Conservation (phyloP, 208 protist genomes). For the Leishmania tarentolae region DNA sequence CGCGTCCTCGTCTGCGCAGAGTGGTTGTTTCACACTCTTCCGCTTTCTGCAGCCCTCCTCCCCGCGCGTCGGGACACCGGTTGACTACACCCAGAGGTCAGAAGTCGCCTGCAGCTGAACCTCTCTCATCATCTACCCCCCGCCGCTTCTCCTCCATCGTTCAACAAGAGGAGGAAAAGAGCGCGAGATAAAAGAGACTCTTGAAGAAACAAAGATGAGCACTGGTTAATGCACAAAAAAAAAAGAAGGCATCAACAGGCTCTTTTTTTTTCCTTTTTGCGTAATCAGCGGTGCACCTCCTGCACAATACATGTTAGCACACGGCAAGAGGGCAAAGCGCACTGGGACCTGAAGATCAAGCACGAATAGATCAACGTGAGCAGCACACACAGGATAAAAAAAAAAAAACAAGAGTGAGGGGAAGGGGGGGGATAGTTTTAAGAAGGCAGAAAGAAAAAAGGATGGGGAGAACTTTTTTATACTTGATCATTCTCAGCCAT, state of each 20-base stretch:
- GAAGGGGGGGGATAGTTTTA: too few relatives aligned
- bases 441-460: slow-evolving; percentile 9
- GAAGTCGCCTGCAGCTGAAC: neutral
- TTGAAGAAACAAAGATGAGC: neutral
- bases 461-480: neutral
- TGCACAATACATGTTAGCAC: neutral
- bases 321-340: neutral
- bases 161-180: neutral
- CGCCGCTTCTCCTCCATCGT: neutral
- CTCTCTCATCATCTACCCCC: neutral
- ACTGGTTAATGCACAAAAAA: neutral
- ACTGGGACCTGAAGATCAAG: neutral
- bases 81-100: neutral
- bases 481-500: neutral
- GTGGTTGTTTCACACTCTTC: neutral
- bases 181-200: neutral
- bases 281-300: neutral
- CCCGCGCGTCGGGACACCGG: neutral
- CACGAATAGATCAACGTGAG: neutral
- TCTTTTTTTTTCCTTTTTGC: neutral
- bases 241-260: neutral
- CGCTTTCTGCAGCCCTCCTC: neutral
- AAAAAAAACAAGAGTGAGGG: neutral
- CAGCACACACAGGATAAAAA: neutral
- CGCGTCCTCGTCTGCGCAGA: neutral